Conservation (phyloP, 139 green algal genomes). For the Haematococcus sp. region DNA sequence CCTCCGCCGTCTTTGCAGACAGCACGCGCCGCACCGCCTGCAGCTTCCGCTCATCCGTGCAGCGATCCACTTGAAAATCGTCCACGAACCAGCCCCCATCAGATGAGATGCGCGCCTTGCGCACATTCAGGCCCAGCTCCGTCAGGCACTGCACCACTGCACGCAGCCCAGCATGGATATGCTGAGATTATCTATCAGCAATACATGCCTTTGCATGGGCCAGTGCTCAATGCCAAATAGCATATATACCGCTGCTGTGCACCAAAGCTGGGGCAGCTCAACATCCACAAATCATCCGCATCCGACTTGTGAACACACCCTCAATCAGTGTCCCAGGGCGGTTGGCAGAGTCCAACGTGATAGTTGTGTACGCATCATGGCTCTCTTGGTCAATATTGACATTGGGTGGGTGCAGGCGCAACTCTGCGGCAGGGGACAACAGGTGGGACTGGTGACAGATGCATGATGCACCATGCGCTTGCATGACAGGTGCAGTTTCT, state of each 20-base stretch:
- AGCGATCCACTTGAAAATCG: slow-evolving; percentile 27
- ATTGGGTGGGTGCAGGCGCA: neutral
- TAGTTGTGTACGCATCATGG: slow-evolving; percentile 65
- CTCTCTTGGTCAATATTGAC: slow-evolving; percentile 78
- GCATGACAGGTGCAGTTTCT: no score
- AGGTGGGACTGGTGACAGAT: no score
- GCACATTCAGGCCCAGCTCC: slow-evolving; percentile 85
- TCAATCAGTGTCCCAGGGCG: slow-evolving; percentile 91
- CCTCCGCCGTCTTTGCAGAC: neutral
- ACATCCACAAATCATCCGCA: neutral
- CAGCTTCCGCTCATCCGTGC: neutral
- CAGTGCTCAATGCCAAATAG: neutral
- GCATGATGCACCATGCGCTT: no score
- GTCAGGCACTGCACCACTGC: slow-evolving; percentile 94
- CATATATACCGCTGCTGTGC: neutral
- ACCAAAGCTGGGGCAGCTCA: neutral
- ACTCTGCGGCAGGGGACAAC: neutral
- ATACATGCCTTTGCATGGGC: neutral
- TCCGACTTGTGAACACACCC: slow-evolving; percentile 25
- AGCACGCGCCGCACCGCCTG: slow-evolving; percentile 1
- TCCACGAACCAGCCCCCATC: slow-evolving; percentile 98
- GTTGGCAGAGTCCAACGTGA: slow-evolving; percentile 92
- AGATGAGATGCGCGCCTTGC: slow-evolving; percentile 76
- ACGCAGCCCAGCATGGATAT: neutral
- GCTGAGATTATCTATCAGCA: neutral